Evolutionary conservation across 306 rosid species (phyloP).

Genomic region (Fragaria vesca): DNA sequence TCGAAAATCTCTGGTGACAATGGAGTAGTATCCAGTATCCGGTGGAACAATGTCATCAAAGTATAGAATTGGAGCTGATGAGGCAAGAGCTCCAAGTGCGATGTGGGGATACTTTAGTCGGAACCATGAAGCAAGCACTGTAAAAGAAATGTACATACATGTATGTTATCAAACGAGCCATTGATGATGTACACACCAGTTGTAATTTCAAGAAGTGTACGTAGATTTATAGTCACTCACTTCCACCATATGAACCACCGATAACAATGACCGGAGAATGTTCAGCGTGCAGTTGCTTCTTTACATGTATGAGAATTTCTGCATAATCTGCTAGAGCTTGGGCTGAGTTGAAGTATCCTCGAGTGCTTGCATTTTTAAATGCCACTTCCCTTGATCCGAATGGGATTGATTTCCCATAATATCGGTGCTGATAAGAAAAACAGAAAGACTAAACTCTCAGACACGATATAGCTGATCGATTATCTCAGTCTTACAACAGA

Average conservation of each 20-base stretch:
- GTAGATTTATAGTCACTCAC: constrained; percentile 33
- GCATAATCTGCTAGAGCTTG: constrained; percentile 85
- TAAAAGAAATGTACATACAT: background rate
- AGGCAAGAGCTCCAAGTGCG: constrained; percentile 74
- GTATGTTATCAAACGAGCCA: background rate
- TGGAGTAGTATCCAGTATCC: constrained; percentile 36
- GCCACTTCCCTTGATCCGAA: constrained; percentile 68
- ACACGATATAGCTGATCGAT: background rate
- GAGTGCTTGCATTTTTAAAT: constrained; percentile 47
- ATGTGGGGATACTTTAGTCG: constrained; percentile 82
- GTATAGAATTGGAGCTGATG: constrained; percentile 75
- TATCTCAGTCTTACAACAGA: background rate
- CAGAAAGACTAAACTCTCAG: background rate
- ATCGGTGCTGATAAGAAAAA: constrained; percentile 49
- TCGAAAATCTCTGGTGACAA: constrained; percentile 42
- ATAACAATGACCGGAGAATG: constrained; percentile 64
- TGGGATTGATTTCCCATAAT: constrained; percentile 72
- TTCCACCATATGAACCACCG: constrained; percentile 92
- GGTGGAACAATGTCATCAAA: constrained; percentile 48
- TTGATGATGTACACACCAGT: background rate
- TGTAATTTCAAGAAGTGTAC: background rate
- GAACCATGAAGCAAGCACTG: constrained; percentile 83
- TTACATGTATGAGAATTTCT: constrained; percentile 45
- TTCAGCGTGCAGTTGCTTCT: constrained; percentile 36
- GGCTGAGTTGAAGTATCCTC: constrained; percentile 76